phyloP scores from a whole-genome alignment of 345 rosid genomes.

The Combretum micranthum region DNA sequence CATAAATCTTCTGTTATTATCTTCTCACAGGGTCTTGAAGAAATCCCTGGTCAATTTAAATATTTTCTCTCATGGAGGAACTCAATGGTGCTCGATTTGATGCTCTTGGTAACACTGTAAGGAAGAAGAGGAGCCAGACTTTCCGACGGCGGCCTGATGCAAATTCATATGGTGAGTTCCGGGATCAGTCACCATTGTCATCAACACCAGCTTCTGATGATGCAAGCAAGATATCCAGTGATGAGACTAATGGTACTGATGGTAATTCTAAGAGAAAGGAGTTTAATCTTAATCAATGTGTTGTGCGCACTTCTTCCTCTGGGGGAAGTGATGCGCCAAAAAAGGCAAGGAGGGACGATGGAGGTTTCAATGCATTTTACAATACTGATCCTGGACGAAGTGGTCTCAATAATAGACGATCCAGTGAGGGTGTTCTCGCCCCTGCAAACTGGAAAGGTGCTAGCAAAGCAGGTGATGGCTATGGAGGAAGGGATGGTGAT shows the following conservation, averaged over 20 bases:
- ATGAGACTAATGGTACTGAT: constrained; percentile 48
- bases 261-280: constrained; percentile 51
- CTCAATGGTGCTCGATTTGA: constrained; percentile 24
- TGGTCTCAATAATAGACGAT: constrained; percentile 31
- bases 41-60: constrained; percentile 4
- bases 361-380: constrained; percentile 26
- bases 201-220: constrained; percentile 37
- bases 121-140: constrained; percentile 65
- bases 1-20: background rate
- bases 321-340: constrained; percentile 18
- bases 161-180: constrained; percentile 20
- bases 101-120: constrained; percentile 37
- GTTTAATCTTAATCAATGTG: constrained; percentile 59
- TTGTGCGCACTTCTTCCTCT: constrained; percentile 38
- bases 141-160: constrained; percentile 62
- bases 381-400: constrained; percentile 29
- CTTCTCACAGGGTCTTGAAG: constrained; percentile 11
- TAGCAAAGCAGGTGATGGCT: constrained; percentile 16
- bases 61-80: constrained; percentile 42
- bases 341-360: constrained; percentile 28
- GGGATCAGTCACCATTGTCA: constrained; percentile 28
- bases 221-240: constrained; percentile 53
- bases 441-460: constrained; percentile 58
- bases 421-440: constrained; percentile 75
- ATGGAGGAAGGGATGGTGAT: constrained; percentile 40